A percentile compares a stretch with the other conserved stretches of the same genome.
These are phyloP conservation scores for Termitomyces sp. DNA, from an alignment of 768 basidiomycete species.

Conservation along the genomic window DNA sequence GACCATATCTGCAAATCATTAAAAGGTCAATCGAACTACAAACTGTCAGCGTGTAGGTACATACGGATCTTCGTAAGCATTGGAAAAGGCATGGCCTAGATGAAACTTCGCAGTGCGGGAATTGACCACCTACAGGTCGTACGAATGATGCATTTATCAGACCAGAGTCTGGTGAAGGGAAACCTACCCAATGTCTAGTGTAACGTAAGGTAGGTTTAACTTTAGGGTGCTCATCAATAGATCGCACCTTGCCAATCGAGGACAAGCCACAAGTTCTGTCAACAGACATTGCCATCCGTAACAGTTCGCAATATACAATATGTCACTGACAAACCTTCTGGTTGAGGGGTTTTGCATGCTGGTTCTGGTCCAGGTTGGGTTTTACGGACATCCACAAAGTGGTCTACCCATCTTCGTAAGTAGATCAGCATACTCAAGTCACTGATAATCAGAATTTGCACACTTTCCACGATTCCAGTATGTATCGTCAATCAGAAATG, in stretches of 20 bases:
- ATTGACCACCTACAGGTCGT: constrained; percentile 45
- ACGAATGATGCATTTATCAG: not conserved
- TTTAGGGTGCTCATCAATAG: not conserved
- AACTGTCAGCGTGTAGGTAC: constrained; percentile 18
- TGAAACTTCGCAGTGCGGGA: constrained; percentile 64
- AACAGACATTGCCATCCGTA: not conserved
- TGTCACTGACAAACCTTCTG: constrained; percentile 40
- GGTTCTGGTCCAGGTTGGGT: constrained; percentile 61
- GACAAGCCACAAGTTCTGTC: constrained; percentile 68
- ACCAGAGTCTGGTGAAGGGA: not conserved
- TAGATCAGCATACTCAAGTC: not conserved
- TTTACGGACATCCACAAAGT: constrained; percentile 49
- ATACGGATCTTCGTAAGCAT: constrained; percentile 61
- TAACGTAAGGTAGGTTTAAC: not conserved
- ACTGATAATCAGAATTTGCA: constrained; percentile 13
- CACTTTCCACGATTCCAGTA: constrained; percentile 73
- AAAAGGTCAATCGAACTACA: not conserved
- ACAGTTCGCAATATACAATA: not conserved
- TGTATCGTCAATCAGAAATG: constrained; percentile 64
- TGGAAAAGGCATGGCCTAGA: constrained; percentile 46
- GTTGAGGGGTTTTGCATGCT: constrained; percentile 54
- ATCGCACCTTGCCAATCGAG: constrained; percentile 55
- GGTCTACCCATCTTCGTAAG: constrained; percentile 48
- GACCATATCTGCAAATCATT: constrained; percentile 38
- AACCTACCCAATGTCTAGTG: constrained; percentile 56